These are phyloP conservation scores for Fusarium buxicola DNA, from an alignment of 2,329 filamentous ascomycete genomes.

Conservation along the genomic window DNA sequence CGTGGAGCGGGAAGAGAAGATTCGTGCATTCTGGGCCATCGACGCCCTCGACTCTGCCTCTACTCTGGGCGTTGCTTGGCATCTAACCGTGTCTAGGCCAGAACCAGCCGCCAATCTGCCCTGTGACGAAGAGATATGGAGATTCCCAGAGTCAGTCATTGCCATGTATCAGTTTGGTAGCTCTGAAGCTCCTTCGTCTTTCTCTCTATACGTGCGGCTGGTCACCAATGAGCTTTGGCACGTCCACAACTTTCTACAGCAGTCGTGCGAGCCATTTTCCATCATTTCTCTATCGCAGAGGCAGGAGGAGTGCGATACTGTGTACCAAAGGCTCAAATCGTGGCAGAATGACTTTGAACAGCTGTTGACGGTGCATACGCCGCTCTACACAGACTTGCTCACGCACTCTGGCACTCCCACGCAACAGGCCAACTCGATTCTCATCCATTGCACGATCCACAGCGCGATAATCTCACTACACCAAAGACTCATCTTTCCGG, in stretches of 20 bases:
- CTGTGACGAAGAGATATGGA: slow-evolving; percentile 23
- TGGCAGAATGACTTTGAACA: slow-evolving; percentile 21
- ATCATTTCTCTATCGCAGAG: not conserved
- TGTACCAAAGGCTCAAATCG: slow-evolving; percentile 5
- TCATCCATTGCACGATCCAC: slow-evolving; percentile 23
- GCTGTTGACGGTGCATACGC: slow-evolving; percentile 9
- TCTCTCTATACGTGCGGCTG: slow-evolving; percentile 4
- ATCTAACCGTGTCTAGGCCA: slow-evolving; percentile 5
- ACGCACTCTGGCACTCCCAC: slow-evolving; percentile 1
- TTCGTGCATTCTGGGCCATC: slow-evolving; percentile 20
- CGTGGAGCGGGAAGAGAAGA: slow-evolving; percentile 19
- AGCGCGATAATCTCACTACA: slow-evolving; percentile 16
- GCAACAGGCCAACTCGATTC: slow-evolving; percentile 15
- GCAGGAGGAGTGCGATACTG: slow-evolving; percentile 6
- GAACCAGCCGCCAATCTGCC: slow-evolving; percentile 14
- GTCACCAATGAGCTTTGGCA: slow-evolving; percentile 21
- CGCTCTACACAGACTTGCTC: slow-evolving; percentile 11
- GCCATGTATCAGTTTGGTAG: slow-evolving; percentile 21
- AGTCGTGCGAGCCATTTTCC: slow-evolving; percentile 3
- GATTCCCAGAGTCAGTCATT: slow-evolving; percentile 13
- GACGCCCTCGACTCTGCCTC: slow-evolving; percentile 18
- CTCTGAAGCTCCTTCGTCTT: slow-evolving; percentile 8
- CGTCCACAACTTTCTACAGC: slow-evolving; percentile 19
- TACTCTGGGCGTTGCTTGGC: slow-evolving; percentile 10
- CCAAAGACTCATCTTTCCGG: slow-evolving; percentile 11